Evolutionary conservation across 2,329 filamentous ascomycete genomes (phyloP), one percentile per base, ranked within the genome.

Genomic region (Chaetomium globosum): DNA sequence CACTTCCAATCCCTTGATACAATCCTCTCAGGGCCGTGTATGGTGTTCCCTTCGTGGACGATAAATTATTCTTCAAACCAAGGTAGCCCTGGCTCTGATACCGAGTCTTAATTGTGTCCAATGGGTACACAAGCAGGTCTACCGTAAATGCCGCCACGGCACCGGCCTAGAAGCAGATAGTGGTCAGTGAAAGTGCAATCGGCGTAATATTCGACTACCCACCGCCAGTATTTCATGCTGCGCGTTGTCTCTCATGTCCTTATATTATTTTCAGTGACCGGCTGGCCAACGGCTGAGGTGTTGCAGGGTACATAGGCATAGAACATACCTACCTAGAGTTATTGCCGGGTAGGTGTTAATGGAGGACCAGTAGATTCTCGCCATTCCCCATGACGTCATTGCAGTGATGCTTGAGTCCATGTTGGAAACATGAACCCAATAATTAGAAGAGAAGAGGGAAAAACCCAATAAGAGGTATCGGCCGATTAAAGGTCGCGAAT

Each of bases 81-180:
- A 86, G 80, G 77, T 93, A 95, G 72, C 93, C 85, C 13, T 87
- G 88, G 61, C 89, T 92, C 75, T 96, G 93, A 56, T 92, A 84
- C 10, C 93, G 86, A 8, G 93, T 97, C 75, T 97, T 97, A 72
- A 97, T 81, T 0, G 93, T 97, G 75, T 97, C 93, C 19, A 97
- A 82, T 0, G 93, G 93, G 73, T 95, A 96, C 43, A 97, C 86
- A 19, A 96, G 81, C 57, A 96, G 81, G 76, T 97, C 92, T 64
- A 97, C 90, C 1, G 89, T 89, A 75, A 96, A 92, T 30, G 92
- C 93, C 68, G 93, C 93, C 61, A 90, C 84, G 61, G 92, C 92
- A 63, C 93, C 93, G 55, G 93, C 92, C 91, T 95, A 43, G 39
- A n/a, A 43, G 16, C 13, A 43, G 39, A 16, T 43, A n/a, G 19